These are phyloP conservation scores for Neltuma alba DNA, from an alignment of 306 rosid genomes.

Conservation along the genomic window DNA sequence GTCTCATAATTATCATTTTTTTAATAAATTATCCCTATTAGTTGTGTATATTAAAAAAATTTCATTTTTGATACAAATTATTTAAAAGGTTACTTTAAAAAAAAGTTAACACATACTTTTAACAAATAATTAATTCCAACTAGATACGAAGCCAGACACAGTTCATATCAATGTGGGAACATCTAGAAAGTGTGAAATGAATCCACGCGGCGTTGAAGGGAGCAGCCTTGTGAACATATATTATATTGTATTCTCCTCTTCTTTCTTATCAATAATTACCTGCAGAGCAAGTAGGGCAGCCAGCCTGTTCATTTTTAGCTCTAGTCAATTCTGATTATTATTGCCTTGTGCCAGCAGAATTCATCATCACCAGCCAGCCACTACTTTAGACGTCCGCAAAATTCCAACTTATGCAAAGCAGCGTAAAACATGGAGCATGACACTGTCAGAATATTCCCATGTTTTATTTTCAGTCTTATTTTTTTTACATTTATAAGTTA, in stretches of 20 bases:
- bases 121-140: too few relatives aligned
- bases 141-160: too few relatives aligned
- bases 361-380: slow-evolving; percentile 15
- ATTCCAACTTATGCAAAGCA: slow-evolving; percentile 11
- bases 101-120: too few relatives aligned
- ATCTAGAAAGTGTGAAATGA: neutral
- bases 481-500: too few relatives aligned
- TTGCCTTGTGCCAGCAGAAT: slow-evolving; percentile 36
- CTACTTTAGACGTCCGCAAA: slow-evolving; percentile 31
- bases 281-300: neutral
- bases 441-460: neutral
- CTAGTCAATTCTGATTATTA: slow-evolving; percentile 44
- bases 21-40: too few relatives aligned
- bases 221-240: neutral
- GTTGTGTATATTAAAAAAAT: too few relatives aligned
- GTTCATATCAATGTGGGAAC: neutral
- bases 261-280: neutral
- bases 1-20: too few relatives aligned
- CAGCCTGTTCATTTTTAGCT: neutral
- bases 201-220: neutral
- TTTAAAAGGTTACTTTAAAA: too few relatives aligned
- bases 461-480: too few relatives aligned
- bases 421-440: slow-evolving; percentile 24
- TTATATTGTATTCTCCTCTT: neutral
- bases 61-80: too few relatives aligned